Evolutionary conservation across 257 asterid genomes (phyloP).

Genomic region (Nicotiana attenuata): DNA sequence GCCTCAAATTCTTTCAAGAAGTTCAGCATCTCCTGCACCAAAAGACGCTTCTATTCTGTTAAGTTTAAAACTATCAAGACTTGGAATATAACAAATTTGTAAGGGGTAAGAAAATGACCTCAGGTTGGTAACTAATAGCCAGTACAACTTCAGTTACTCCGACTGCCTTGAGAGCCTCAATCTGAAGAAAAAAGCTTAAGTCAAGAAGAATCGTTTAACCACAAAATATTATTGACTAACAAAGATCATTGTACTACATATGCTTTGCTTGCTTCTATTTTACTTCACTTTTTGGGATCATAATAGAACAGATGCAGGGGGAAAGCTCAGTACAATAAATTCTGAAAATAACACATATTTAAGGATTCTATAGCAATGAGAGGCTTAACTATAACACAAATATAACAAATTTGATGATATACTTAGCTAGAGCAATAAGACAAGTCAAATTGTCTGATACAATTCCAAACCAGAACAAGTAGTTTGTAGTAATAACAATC

Average conservation of each 20-base stretch:
- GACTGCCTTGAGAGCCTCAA: slow-evolving; percentile 71
- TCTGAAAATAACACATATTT: background rate
- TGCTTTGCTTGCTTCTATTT: background rate
- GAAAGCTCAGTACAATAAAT: background rate
- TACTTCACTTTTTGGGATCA: background rate
- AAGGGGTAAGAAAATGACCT: slow-evolving; percentile 32
- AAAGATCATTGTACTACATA: background rate
- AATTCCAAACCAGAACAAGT: background rate
- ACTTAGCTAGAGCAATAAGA: background rate
- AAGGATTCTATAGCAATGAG: background rate
- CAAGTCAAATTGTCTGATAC: background rate
- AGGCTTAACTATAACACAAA: background rate
- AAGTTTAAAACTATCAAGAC: background rate
- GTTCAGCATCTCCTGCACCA: slow-evolving; percentile 77
- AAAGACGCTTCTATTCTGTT: background rate
- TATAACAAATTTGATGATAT: background rate
- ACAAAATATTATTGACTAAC: background rate
- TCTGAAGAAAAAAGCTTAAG: slow-evolving; percentile 31
- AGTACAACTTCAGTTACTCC: slow-evolving; percentile 84
- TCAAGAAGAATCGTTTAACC: slow-evolving; percentile 14
- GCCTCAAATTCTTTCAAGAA: slow-evolving; percentile 87
- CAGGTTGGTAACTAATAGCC: slow-evolving; percentile 86
- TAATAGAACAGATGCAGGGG: background rate
- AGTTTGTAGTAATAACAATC: background rate
- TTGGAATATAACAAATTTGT: background rate